Base-by-base conservation (phyloP, 768 basidiomycete species). In the Tulasnella sp. region DNA sequence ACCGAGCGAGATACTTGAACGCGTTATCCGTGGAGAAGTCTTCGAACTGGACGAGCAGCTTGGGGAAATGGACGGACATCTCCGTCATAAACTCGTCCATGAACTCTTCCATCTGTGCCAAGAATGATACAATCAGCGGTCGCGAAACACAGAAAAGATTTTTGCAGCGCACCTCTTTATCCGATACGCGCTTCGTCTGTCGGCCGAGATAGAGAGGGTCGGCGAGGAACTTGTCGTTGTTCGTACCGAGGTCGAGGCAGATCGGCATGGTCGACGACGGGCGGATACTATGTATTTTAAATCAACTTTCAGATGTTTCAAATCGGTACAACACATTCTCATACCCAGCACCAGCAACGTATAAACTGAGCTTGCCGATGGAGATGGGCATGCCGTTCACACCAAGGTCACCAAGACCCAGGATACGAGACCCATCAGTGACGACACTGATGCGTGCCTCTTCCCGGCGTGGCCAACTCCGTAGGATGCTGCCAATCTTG, bases 61-160 rank as follows among this genome's bases (percentile, higher is more conserved):
- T 83, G 0, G 91, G 92, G 76, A 85, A 92, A 10, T 78, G 74
- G 42, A 68, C 68, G 17, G 77, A 72, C 77, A 93, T 87, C 70
- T 87, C 89, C 42, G 74, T 68, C 87, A 96, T 91, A 72, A 96
- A 92, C 68, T 90, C 86, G 66, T 92, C 89, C 85, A 96, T 88
- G 71, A 94, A 92, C 48, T 77, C 85, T 19, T 78, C 76, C 75
- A 87, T 85, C 66, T 67, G 41, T n/a, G 27, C 12, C 12, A 11
- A 38, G 8, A 50, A 17, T 9, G 31, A 29, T 17, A 17, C 22
- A 30, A 34, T 15, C 15, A 10, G 21, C n/a, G 21, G 9, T 31
- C 21, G 29, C 7, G 34, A 48, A 21, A 51, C 21, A 30, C 52
- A 46, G 27, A 17, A 30, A 60, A 38, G 2, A 24, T 15, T 44